Conservation (phyloP, 2,329 filamentous ascomycete genomes). For the Aspergillus pseudoterreus region DNA sequence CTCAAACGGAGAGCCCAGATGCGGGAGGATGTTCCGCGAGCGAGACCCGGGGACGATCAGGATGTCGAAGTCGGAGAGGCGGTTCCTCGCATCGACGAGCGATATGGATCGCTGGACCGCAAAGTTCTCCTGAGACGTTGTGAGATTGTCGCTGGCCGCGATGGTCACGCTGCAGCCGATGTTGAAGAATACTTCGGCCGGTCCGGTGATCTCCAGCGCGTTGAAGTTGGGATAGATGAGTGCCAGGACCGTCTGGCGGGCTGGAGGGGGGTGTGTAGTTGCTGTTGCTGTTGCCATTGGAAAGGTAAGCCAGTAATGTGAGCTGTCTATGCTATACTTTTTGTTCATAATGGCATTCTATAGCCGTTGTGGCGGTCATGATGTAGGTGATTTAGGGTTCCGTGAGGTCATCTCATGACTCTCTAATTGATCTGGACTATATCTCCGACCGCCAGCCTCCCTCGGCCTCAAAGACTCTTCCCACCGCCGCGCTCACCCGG, state of each 20-base stretch:
- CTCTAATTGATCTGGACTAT: neutral
- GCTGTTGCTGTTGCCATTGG: no score
- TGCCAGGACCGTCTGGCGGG: neutral
- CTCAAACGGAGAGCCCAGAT: neutral
- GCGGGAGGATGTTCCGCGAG: neutral
- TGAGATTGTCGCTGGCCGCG: neutral
- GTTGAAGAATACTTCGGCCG: neutral
- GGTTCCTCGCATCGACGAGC: neutral
- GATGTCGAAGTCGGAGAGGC: conserved; percentile 1
- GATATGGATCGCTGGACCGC: neutral
- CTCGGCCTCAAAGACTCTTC: neutral
- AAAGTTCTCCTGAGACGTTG: neutral
- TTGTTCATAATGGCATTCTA: neutral
- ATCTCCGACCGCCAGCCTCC: neutral
- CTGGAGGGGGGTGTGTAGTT: no score
- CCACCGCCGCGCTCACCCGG: neutral
- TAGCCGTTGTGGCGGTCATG: neutral
- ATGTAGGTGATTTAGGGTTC: neutral
- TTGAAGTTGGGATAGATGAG: conserved; percentile 4
- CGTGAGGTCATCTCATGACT: neutral
- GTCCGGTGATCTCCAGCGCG: conserved; percentile 1
- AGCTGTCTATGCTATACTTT: no score
- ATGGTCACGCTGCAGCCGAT: neutral
- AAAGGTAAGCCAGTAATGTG: no score
- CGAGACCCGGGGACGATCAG: conserved; percentile 1